Evolutionary conservation across 2,329 filamentous ascomycete genomes (phyloP), one percentile per base, ranked within the genome.

Genomic region (Taxawa tesnikishii): DNA sequence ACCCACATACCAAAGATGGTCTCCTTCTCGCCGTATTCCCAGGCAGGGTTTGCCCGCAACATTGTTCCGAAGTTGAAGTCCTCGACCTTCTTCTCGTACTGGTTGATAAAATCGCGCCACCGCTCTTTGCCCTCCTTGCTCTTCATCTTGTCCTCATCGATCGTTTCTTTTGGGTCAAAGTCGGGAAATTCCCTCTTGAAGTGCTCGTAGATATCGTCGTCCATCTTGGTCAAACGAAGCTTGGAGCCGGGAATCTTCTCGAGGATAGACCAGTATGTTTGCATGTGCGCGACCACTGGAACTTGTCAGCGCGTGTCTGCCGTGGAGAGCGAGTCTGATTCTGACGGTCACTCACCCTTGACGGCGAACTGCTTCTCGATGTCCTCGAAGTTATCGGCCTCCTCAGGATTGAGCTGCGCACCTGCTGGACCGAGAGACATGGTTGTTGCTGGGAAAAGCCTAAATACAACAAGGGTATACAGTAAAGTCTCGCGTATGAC

Each of bases 291-390:
- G 23, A 96, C 90, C 31, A 80, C 87, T 69, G 43, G 15, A 5
- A 5, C 24, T 7, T 10, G 13, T 36, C 24, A 31, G 37, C 50
- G 41, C 38, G 47, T 37, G 13, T n/a, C n/a, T n/a, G n/a, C n/a
- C n/a, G n/a, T 8, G 8, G 31, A 35, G 15, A 38, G 32, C 21
- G 14, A 26, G 13, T 30, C 11, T 14, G 8, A n/a, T n/a, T 23
- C n/a, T 23, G 19, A 26, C 6, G n/a, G 17, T n/a, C 10, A 25
- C 11, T 24, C 50, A 84, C 82, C 81, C 68, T 96, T 96, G 49
- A 98, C 90, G 17, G 90, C 90, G 51, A 98, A 98, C 60, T 96
- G 90, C 70, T 94, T 94, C 72, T 98, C 90, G 56, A 98, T 94
- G 83, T 56, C 53, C 35, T 56, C 53, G 32, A 48, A 53, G 59